phyloP scores from a whole-genome alignment of 2,329 filamentous ascomycete genomes.

The Neofusicoccum laricinum region DNA sequence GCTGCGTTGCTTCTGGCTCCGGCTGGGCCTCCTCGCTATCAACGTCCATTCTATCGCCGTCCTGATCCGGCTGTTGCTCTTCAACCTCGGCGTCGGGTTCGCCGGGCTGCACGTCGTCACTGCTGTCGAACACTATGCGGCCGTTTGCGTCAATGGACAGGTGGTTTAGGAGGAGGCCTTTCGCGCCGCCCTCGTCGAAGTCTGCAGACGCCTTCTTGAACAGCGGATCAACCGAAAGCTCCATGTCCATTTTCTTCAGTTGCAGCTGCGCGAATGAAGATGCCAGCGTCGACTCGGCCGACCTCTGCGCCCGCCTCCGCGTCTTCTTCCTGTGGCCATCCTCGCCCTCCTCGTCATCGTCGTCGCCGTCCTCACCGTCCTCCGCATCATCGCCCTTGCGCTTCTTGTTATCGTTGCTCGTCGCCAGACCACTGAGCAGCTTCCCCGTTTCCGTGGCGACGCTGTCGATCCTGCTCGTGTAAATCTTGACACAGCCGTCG shows the following conservation, averaged over 20 bases:
- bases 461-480: slow-evolving; percentile 96
- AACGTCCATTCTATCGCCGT: slow-evolving; percentile 35
- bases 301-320: slow-evolving; percentile 77
- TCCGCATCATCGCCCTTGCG: slow-evolving; percentile 34
- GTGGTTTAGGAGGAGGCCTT: slow-evolving; percentile 91
- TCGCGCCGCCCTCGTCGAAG: slow-evolving; percentile 96
- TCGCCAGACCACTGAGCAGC: slow-evolving; percentile 86
- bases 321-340: slow-evolving; percentile 56
- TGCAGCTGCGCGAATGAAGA: slow-evolving; percentile 84
- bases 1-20: slow-evolving; percentile 34
- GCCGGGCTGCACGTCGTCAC: slow-evolving; percentile 68
- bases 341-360: slow-evolving; percentile 63
- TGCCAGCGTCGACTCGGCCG: slow-evolving; percentile 89
- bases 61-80: slow-evolving; percentile 30
- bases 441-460: slow-evolving; percentile 97
- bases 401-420: slow-evolving; percentile 65
- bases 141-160: slow-evolving; percentile 91
- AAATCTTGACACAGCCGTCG: slow-evolving; percentile 98
- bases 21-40: slow-evolving; percentile 30
- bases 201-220: slow-evolving; percentile 99
- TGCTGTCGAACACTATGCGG: slow-evolving; percentile 96
- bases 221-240: slow-evolving; percentile 94
- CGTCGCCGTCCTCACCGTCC: slow-evolving; percentile 50
- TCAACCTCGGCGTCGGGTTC: slow-evolving; percentile 37
- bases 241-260: slow-evolving; percentile 95